Evolutionary conservation across 768 basidiomycete species (phyloP), one percentile per base, ranked within the genome.

Genomic region (Nidularia sp.): DNA sequence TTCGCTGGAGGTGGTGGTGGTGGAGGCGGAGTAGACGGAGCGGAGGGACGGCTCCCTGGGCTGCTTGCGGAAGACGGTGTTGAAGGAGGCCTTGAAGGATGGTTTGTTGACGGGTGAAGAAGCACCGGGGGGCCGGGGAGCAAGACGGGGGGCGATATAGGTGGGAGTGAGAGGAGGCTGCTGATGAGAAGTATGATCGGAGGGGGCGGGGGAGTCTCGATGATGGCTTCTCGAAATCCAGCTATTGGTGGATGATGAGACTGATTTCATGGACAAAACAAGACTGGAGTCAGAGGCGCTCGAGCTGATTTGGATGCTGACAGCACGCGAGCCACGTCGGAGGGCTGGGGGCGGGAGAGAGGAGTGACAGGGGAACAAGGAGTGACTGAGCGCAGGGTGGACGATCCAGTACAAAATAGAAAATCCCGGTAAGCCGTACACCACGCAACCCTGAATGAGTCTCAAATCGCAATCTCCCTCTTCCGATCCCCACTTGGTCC

Each of bases 61-160:
- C 5, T 66, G 70, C 56, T 66, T 70, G 48, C 81, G 77, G 48
- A 86, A 85, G 47, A 85, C 78, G 15, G 80, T 67, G 36, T 77
- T 76, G 54, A 86, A 70, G 43, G 66, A 67, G 3, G 65, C 57
- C 61, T 71, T 80, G 63, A 74, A 72, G 49, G 57, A 51, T 4
- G 66, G 54, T 47, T 63, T 65, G 46, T 49, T 60, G 53, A 6
- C 50, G 55, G 60, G 52, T 55, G 52, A 47, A 33, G 50, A 58
- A 49, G 57, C 53, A 35, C 42, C 47, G 18, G 71, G 72, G 22
- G 70, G 73, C 34, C 58, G 50, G 32, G 73, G 73, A 7, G 79
- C 62, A 29, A 62, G 53, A n/a, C 74, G 66, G 13, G 76, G 71
- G 15, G 62, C 49, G 50, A 61, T 74, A 57, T 67, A 75, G 18